A percentile compares a stretch with the other conserved stretches of the same genome.
Conservation (phyloP, 1,284 basidiomycete genomes). For the Moniliella sp. region DNA sequence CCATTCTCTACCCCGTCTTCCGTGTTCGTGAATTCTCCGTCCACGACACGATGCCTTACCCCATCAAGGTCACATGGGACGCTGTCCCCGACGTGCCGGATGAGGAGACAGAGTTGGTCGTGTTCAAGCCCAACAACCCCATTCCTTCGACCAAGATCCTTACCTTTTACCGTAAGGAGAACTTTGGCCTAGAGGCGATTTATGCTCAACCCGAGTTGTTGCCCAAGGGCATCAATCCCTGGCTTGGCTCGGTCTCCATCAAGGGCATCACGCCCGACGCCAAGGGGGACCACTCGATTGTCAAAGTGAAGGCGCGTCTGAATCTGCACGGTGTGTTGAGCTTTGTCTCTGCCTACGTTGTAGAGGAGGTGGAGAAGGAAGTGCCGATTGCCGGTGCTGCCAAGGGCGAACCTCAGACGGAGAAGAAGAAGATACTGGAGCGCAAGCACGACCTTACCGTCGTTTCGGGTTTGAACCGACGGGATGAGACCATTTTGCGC, state of each 20-base stretch:
- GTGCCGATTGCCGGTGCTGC: conserved; percentile 20
- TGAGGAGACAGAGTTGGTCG: conserved; percentile 31
- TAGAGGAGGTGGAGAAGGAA: conserved; percentile 32
- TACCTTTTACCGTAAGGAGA: conserved; percentile 34
- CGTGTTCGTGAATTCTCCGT: conserved; percentile 29
- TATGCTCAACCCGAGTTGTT: conserved; percentile 20
- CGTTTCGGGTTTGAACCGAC: conserved; percentile 16
- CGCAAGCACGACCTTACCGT: conserved; percentile 27
- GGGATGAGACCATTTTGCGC: conserved; percentile 15
- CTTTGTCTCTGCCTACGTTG: conserved; percentile 30
- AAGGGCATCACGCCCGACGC: conserved; percentile 28
- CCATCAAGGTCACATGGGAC: conserved; percentile 34
- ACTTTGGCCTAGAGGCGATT: conserved; percentile 25
- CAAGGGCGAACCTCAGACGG: conserved; percentile 26
- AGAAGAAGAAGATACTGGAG: conserved; percentile 27
- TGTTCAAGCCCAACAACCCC: conserved; percentile 32
- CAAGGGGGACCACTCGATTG: conserved; percentile 31
- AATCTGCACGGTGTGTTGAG: conserved; percentile 32
- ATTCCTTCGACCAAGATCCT: conserved; percentile 33
- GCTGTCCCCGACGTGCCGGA: conserved; percentile 29
- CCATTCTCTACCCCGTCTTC: conserved; percentile 32
- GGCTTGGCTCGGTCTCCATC: conserved; percentile 27
- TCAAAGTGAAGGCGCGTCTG: conserved; percentile 33
- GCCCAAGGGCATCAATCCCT: conserved; percentile 26
- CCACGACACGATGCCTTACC: conserved; percentile 31